Evolutionary conservation across 352 stramenopile species (phyloP).

Genomic region (Saprolegnia parasitica): DNA sequence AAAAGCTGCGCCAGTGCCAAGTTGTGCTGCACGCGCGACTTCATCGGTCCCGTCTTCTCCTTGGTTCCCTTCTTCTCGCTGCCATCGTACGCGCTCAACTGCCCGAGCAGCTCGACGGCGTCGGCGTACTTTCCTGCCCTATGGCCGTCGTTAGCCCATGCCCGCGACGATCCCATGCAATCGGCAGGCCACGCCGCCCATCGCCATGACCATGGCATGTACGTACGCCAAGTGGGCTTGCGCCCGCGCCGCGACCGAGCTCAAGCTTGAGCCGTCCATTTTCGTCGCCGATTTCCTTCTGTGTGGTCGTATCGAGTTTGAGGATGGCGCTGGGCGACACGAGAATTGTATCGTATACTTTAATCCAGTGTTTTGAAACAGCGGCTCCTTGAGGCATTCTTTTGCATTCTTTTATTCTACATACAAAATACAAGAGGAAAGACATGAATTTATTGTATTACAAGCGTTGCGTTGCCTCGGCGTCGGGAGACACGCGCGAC

Average conservation of each 20-base stretch:
- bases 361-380: background rate
- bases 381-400: background rate
- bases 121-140: constrained; percentile 83
- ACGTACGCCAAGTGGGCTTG: constrained; percentile 28
- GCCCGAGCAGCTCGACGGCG: constrained; percentile 75
- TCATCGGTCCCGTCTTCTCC: constrained; percentile 21
- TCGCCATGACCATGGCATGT: background rate
- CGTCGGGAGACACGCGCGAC: no score
- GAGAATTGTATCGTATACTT: constrained; percentile 9
- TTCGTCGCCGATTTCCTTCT: constrained; percentile 17
- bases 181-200: no score
- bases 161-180: constrained; percentile 11
- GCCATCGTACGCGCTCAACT: constrained; percentile 71
- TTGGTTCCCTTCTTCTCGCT: constrained; percentile 31
- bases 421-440: no score
- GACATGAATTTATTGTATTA: no score
- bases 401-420: background rate
- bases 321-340: background rate
- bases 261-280: constrained; percentile 30
- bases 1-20: constrained; percentile 67
- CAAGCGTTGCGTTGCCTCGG: no score
- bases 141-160: background rate
- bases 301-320: background rate
- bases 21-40: constrained; percentile 69
- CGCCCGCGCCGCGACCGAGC: constrained; percentile 20